Evolutionary conservation across 116 monocot species (phyloP), one percentile per base, ranked within the genome.

Genomic region (Cymodocea nodosa): DNA sequence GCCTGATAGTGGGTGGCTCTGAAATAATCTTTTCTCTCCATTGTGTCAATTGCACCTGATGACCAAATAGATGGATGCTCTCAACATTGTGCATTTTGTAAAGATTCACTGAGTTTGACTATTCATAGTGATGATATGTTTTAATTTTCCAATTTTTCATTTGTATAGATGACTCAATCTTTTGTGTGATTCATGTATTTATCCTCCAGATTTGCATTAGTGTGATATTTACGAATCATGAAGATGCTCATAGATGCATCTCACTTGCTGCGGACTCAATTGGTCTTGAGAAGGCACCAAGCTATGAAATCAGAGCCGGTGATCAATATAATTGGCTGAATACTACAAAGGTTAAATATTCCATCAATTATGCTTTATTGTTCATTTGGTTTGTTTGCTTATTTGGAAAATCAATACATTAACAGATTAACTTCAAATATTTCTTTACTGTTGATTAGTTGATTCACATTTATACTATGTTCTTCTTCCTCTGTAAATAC

Each of bases 301-400:
- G 34, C 25, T 94, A 81, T 66, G 83, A 89, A 73, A 69, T 83
- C 50, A 83, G 69, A 35, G 44, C 63, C 3, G 79, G 77, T 20
- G 75, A 94, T 63, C 75, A 79, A 15, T 72, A 58, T 70, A 82
- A 94, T 73, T 89, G 94, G 87, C 54, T 83, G 66, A 60, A 75
- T 35, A 77, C 76, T 50, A 60, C 77, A 63, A 78, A 90, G 94
- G 94, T 94, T 52, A 66, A 34, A 48, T 15, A 16, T 61, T 37
- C 16, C 61, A 44, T 39, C 44, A 19, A 36, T 20, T 44, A 15
- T 62, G 35, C n/a, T 17, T 35, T 30, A n/a, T 9, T 34, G 11
- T 60, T 34, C 30, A 56, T 56, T 56, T 18, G 12, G 22, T 56
- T 20, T 24, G 11, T 56, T 19, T 24, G 5, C 56, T 56, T 20